Base-by-base conservation (phyloP, 2,329 filamentous ascomycete genomes). In the Exophiala lecanii-corni region DNA sequence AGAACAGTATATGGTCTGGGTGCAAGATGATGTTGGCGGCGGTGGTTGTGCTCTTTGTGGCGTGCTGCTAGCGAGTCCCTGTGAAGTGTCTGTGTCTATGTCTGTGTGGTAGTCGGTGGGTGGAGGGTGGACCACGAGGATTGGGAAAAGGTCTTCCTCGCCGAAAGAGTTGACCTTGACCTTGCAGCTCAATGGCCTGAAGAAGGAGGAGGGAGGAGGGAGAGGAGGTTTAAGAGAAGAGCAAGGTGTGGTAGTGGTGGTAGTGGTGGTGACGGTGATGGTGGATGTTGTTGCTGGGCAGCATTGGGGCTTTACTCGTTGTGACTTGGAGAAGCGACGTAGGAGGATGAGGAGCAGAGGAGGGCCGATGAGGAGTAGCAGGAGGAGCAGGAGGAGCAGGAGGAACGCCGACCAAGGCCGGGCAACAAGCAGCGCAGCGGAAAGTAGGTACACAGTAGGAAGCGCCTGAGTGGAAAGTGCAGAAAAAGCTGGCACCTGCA, bases 241-340 rank as follows among this genome's bases (percentile, higher is more conserved):
- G 40, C 33, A 39, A 39, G 28, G 43, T 39, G 49, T 32, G 39
- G 17, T 16, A 36, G 49, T 51, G n/a, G n/a, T n/a, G n/a, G n/a
- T n/a, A n/a, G n/a, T n/a, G n/a, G n/a, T n/a, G n/a, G n/a, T n/a
- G n/a, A n/a, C n/a, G n/a, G n/a, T n/a, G n/a, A n/a, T n/a, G n/a
- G n/a, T n/a, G n/a, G n/a, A n/a, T n/a, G n/a, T n/a, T 51, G 49
- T 51, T 51, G 49, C 49, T 51, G 49, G 49, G 49, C 49, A 51
- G 49, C 49, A 49, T 51, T 45, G 45, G 12, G 23, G 6, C n/a
- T n/a, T n/a, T n/a, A n/a, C n/a, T n/a, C n/a, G n/a, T n/a, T n/a
- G n/a, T n/a, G 36, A 23, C 31, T 43, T 47, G 43, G 43, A 30
- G 34, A 34, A 36, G 32, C 41, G 34, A 37, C 20, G 32, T 30